phyloP scores from a whole-genome alignment of 192 early-diverging fungal species.

The Coemansia sp. region DNA sequence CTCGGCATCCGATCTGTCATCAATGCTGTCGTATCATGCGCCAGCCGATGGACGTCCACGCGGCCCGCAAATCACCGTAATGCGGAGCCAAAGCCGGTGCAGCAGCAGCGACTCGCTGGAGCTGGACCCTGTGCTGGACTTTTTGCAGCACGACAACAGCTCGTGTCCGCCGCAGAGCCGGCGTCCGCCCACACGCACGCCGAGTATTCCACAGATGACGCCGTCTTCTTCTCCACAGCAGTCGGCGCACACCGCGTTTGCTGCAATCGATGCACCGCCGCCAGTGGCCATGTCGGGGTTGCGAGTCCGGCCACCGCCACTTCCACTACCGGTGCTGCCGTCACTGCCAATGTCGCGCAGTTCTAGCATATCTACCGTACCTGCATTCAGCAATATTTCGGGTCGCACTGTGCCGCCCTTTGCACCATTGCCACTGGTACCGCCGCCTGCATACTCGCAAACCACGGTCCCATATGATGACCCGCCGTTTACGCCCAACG shows the following conservation, averaged over 20 bases:
- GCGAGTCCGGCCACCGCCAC: neutral
- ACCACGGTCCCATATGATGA: neutral
- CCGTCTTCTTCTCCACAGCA: neutral
- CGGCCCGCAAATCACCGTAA: neutral
- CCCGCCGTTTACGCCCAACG: conserved; percentile 11
- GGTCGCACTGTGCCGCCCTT: too few species aligned
- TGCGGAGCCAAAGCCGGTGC: neutral
- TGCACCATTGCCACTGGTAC: neutral
- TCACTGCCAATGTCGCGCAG: neutral
- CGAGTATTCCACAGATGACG: too few species aligned
- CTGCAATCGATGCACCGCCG: neutral
- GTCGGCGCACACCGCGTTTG: neutral
- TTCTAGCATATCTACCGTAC: too few species aligned
- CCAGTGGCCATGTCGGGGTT: neutral
- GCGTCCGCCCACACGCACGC: neutral
- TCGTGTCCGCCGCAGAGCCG: conserved; percentile 17
- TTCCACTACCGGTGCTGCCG: conserved; percentile 3
- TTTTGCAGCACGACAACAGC: conserved; percentile 34
- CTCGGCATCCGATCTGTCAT: conserved; percentile 4
- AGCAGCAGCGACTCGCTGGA: neutral
- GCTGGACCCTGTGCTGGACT: conserved; percentile 41
- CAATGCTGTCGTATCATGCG: conserved; percentile 14
- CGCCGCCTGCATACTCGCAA: neutral
- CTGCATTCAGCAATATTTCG: too few species aligned
- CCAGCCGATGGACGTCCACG: neutral